phyloP scores from a whole-genome alignment of 2,329 filamentous ascomycete genomes.

The Fusarium pininemorale region DNA sequence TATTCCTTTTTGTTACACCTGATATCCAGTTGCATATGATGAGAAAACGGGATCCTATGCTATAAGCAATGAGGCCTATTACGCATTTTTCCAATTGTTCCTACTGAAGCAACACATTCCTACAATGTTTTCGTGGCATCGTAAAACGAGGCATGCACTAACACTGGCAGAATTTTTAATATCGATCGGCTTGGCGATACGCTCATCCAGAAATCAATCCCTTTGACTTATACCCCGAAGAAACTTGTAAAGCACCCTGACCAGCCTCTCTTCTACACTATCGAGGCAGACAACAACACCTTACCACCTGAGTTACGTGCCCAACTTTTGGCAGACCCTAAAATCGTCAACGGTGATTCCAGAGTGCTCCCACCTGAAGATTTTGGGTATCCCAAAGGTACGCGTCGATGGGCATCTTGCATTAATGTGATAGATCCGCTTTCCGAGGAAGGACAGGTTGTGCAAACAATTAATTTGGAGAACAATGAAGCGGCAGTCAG shows the following conservation, averaged over 20 bases:
- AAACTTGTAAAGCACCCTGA: constrained; percentile 89
- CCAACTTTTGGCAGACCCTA: constrained; percentile 78
- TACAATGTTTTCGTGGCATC: constrained; percentile 22
- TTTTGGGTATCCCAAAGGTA: constrained; percentile 87
- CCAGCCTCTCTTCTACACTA: constrained; percentile 89
- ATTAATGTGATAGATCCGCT: constrained; percentile 91
- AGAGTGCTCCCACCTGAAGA: constrained; percentile 77
- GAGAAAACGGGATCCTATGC: constrained; percentile 65
- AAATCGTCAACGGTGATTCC: constrained; percentile 76
- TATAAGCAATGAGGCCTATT: constrained; percentile 64
- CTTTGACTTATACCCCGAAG: constrained; percentile 89
- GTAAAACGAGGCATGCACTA: constrained; percentile 36
- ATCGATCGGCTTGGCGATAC: constrained; percentile 88
- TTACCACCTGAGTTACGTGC: constrained; percentile 80
- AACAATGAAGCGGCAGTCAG: constrained; percentile 94
- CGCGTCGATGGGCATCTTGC: constrained; percentile 93
- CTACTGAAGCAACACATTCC: constrained; percentile 73
- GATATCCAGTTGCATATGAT: constrained; percentile 66
- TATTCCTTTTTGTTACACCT: constrained; percentile 45
- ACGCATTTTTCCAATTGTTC: constrained; percentile 87
- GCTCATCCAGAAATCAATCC: constrained; percentile 84
- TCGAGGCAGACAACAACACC: constrained; percentile 93
- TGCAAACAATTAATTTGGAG: constrained; percentile 82
- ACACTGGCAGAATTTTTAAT: constrained; percentile 78
- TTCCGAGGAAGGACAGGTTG: constrained; percentile 71